These are phyloP conservation scores for Rubia balearica DNA, from an alignment of 305 asterid genomes.

Conservation along the genomic window DNA sequence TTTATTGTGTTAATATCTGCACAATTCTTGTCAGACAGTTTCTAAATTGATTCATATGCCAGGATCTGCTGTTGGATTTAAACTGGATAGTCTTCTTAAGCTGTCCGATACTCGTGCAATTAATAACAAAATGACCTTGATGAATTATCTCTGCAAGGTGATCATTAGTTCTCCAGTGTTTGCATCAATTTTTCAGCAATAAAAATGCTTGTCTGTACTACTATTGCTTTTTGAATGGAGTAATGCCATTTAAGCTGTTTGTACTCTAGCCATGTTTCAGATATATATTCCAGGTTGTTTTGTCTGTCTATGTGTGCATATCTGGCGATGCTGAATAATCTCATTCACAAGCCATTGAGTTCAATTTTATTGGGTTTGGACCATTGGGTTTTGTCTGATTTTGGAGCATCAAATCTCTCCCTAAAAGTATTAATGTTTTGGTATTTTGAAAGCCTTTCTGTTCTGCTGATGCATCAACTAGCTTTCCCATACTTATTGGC, in stretches of 20 bases:
- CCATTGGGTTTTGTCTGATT: constrained; percentile 1
- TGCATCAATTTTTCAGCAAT: constrained; percentile 1
- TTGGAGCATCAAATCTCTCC: not conserved
- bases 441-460: not conserved
- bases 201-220: constrained; percentile 7
- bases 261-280: not conserved
- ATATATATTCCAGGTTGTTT: not conserved
- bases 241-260: constrained; percentile 7
- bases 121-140: constrained; percentile 94
- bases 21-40: constrained; percentile 16
- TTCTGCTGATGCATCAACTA: not conserved
- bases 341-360: not conserved
- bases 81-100: constrained; percentile 96
- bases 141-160: constrained; percentile 98
- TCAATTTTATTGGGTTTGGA: not conserved
- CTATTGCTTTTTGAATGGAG: not conserved
- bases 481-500: not conserved
- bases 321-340: not conserved
- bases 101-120: constrained; percentile 98
- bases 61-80: constrained; percentile 98
- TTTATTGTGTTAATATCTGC: constrained; percentile 13
- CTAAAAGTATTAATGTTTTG: not conserved
- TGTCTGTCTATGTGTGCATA: not conserved
- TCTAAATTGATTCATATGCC: constrained; percentile 25
- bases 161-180: constrained; percentile 7